Conservation (phyloP, 345 rosid species). For the Syzygium grande region DNA sequence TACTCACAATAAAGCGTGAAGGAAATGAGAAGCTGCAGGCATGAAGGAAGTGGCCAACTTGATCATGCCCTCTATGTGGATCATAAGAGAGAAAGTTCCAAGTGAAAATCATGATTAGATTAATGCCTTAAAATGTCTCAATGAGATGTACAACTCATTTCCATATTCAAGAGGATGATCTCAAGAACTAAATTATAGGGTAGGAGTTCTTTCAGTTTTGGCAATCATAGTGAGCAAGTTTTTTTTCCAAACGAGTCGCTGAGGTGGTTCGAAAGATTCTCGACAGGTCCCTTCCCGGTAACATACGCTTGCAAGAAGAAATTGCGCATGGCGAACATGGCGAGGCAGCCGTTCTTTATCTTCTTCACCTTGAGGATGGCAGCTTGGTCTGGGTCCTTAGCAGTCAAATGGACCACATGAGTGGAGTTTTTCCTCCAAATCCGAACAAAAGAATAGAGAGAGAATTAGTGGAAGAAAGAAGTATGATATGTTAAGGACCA, state of each 20-base stretch:
- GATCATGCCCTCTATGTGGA: no score
- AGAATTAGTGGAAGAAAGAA: background rate
- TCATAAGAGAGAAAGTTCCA: background rate
- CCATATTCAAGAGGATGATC: background rate
- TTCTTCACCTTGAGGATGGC: constrained; percentile 89
- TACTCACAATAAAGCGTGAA: no score
- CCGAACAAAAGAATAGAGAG: constrained; percentile 18
- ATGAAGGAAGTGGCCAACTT: no score
- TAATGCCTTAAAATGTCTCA: background rate
- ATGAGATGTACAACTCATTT: background rate
- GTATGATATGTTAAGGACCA: no score
- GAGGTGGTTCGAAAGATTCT: constrained; percentile 83
- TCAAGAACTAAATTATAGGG: constrained; percentile 33
- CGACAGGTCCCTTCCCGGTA: constrained; percentile 92
- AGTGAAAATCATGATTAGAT: background rate
- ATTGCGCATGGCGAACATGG: constrained; percentile 90
- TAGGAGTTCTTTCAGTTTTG: constrained; percentile 78
- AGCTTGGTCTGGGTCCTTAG: constrained; percentile 83
- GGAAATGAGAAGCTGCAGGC: no score
- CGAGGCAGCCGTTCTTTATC: constrained; percentile 86
- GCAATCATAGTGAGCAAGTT: constrained; percentile 84
- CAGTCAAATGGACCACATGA: constrained; percentile 97
- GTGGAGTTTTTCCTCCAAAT: constrained; percentile 41
- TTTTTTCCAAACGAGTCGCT: constrained; percentile 91
- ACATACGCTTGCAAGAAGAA: constrained; percentile 83